Evolutionary conservation across 2,329 filamentous ascomycete species (phyloP).

Genomic region (Colletotrichum salicis): DNA sequence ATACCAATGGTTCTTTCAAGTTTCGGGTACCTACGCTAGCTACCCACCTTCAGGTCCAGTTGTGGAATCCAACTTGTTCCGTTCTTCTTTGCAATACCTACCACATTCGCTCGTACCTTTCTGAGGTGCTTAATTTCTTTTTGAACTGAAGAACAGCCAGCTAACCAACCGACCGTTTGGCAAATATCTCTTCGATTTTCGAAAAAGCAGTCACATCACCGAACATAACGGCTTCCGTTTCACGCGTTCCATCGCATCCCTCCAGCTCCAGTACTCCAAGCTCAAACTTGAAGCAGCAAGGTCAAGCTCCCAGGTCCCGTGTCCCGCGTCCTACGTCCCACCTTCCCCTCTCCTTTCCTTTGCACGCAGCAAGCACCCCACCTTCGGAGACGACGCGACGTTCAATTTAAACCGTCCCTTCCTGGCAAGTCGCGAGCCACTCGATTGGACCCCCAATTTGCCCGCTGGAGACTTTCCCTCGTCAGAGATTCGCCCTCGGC

Average conservation of each 20-base stretch:
- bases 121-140: background rate
- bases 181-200: background rate
- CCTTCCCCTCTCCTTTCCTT: constrained; percentile 15
- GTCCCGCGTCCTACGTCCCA: background rate
- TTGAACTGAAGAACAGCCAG: background rate
- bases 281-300: background rate
- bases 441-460: constrained; percentile 33
- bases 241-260: constrained; percentile 18
- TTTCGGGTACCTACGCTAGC: background rate
- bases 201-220: no score
- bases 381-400: constrained; percentile 31
- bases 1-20: background rate
- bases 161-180: background rate
- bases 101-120: background rate
- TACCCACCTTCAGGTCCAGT: background rate
- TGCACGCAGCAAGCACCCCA: constrained; percentile 18
- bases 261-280: background rate
- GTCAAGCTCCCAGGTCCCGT: background rate
- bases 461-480: constrained; percentile 31
- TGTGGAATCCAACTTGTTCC: background rate
- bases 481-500: constrained; percentile 23
- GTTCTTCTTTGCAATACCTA: background rate
- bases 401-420: constrained; percentile 34
- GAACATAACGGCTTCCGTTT: constrained; percentile 10
- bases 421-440: constrained; percentile 28